Evolutionary conservation across 371 early-diverging fungal species (phyloP), one percentile per base, ranked within the genome.

Genomic region (Rhizopus delemar): DNA sequence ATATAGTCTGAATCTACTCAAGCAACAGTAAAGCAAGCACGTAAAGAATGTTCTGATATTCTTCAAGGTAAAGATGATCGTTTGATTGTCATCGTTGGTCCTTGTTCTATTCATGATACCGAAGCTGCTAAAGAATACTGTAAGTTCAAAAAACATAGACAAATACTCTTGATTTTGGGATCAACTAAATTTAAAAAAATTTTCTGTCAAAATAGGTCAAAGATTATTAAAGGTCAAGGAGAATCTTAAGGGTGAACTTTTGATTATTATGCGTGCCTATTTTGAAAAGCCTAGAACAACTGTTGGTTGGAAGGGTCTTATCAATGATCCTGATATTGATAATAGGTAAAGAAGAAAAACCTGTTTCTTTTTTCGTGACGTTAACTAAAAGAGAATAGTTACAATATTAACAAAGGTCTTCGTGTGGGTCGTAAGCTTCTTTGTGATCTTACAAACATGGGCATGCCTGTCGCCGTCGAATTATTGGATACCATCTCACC

Each of bases 231-330:
- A 75, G 5, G 80, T 85, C 60, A 81, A 85, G 22, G 78, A 83
- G 32, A 73, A 81, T 49, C 68, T 74, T 15, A 49, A 71, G 31
- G 73, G 69, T 31, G 94, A 95, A 32, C 70, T 95, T 55, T 62
- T 83, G 16, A 90, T 95, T 41, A 85, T 95, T 55, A 94, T 95
- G 95, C 79, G 96, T 46, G 90, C 90, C 41, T 96, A 94, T 82
- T 96, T 96, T 77, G 96, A 95, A 78, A 95, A 95, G 77, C 96
- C 96, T 12, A 77, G 96, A 57, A 94, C 96, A 5, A 95, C 94
- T 8, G 93, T 94, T 33, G 95, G 96, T 11, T 95, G 96, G 96
- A 94, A 94, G 70, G 96, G 94, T 46, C 74, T 94, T 45, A 93
- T 95, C 71, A 95, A 94, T 68, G 95, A 95, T 63, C 94, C 95